Conservation (phyloP, 306 rosid species). For the Mimosa pudica region DNA sequence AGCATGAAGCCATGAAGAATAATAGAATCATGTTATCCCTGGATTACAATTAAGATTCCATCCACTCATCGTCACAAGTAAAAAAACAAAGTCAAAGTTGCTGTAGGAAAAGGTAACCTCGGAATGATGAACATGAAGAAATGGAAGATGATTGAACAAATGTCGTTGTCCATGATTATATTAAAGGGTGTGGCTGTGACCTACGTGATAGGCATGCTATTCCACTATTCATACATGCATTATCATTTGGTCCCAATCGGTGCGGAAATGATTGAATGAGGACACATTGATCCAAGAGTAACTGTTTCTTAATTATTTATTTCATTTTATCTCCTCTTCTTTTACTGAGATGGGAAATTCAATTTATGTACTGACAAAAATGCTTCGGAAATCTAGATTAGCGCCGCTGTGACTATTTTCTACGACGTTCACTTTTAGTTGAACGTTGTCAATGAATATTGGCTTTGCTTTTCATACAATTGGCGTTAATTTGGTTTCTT, state of each 20-base stretch:
- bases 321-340: background rate
- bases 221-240: background rate
- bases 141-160: background rate
- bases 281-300: background rate
- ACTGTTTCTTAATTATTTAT: background rate
- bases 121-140: background rate
- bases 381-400: slow-evolving; percentile 17
- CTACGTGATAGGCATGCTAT: background rate
- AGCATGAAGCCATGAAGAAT: background rate
- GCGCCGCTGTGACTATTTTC: background rate
- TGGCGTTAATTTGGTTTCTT: too few relatives aligned
- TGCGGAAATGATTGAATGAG: background rate
- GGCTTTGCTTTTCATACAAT: background rate
- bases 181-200: background rate
- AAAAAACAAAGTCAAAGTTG: background rate
- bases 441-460: background rate
- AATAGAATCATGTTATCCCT: background rate
- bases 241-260: background rate
- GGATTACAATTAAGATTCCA: background rate
- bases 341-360: background rate
- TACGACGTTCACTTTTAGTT: background rate
- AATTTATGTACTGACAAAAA: slow-evolving; percentile 7
- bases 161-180: background rate
- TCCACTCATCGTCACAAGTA: background rate
- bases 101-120: background rate